Base-by-base conservation (phyloP, 2,329 filamentous ascomycete species). In the Trematosphaeria pertusa region DNA sequence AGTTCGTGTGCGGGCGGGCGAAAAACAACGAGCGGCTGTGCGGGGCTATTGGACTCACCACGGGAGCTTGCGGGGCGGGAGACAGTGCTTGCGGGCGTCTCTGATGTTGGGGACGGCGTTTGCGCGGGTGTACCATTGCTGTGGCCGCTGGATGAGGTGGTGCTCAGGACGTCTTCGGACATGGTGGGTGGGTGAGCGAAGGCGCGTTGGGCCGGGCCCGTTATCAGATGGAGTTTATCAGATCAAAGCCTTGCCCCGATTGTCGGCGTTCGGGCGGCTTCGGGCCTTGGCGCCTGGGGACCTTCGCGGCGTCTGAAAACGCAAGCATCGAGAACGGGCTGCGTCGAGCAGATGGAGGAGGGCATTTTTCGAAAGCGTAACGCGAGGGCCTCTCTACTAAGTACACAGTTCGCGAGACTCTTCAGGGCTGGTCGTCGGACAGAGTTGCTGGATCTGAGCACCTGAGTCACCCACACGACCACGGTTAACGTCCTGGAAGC, bases 201-300 rank as follows among this genome's bases (percentile, higher is more conserved):
- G 47, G 47, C 42, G 43, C 50, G 49, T 44, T 50, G 43, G 44
- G 31, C 45, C 33, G 37, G 22, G 34, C 39, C 28, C 15, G 36
- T 62, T 64, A 67, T 67, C 63, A 62, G 63, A 65, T 65, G 52
- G 36, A 46, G 51, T 26, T 55, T 40, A 52, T 46, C 48, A 51
- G 50, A 44, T 36, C 46, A 47, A 36, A n/a, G n/a, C n/a, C 14
- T 49, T 54, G 52, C 53, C 54, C 61, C 43, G 43, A 41, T 46
- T 37, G n/a, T 46, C 43, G 43, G 43, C 19, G 26, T 28, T 46
- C 36, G 31, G 28, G 20, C 36, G 36, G 31, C 10, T 11, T 39
- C 15, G 36, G 43, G 34, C 6, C 11, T 9, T 35, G 19, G 6
- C 14, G 19, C 32, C n/a, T n/a, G n/a, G n/a, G n/a, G n/a, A n/a